Percentiles rank a stretch among this genome's conserved stretches.
Evolutionary conservation across 352 stramenopile species (phyloP).

Genomic region (Blastocystis sp.): DNA sequence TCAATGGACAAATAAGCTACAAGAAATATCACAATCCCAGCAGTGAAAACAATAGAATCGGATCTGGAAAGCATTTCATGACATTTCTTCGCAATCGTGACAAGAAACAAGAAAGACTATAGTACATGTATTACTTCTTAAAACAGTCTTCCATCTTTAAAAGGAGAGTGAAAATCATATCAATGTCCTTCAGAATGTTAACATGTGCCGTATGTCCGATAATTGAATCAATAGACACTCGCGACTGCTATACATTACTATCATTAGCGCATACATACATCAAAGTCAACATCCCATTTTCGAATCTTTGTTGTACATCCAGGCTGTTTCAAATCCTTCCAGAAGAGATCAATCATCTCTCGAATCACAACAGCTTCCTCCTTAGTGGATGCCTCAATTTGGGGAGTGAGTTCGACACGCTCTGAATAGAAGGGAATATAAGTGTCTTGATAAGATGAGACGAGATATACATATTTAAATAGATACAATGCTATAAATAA

Average conservation of each 20-base stretch:
- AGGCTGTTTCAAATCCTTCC: conserved; percentile 40
- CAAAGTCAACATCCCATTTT: conserved; percentile 42
- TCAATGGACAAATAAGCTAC: conserved; percentile 58
- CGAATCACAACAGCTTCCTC: conserved; percentile 5
- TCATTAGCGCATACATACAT: neutral
- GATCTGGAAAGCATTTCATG: neutral
- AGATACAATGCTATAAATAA: neutral
- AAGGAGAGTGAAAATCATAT: conserved; percentile 40
- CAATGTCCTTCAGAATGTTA: conserved; percentile 37
- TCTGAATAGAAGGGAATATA: conserved; percentile 64
- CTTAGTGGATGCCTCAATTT: conserved; percentile 3
- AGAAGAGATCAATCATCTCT: conserved; percentile 40
- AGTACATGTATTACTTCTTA: neutral
- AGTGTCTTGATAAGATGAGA: conserved; percentile 62
- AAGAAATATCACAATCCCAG: conserved; percentile 20
- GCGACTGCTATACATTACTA: conserved; percentile 8
- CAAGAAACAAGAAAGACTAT: neutral
- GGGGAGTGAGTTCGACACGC: neutral
- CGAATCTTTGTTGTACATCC: conserved; percentile 19
- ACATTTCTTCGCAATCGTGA: neutral
- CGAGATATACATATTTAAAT: conserved; percentile 38
- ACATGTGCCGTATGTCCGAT: conserved; percentile 18
- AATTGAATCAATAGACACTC: neutral
- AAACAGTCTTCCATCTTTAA: conserved; percentile 65
- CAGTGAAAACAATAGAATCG: neutral